Evolutionary conservation across 495 filamentous ascomycete species (phyloP), one percentile per base, ranked within the genome.

Genomic region (Cryomyces antarcticus): DNA sequence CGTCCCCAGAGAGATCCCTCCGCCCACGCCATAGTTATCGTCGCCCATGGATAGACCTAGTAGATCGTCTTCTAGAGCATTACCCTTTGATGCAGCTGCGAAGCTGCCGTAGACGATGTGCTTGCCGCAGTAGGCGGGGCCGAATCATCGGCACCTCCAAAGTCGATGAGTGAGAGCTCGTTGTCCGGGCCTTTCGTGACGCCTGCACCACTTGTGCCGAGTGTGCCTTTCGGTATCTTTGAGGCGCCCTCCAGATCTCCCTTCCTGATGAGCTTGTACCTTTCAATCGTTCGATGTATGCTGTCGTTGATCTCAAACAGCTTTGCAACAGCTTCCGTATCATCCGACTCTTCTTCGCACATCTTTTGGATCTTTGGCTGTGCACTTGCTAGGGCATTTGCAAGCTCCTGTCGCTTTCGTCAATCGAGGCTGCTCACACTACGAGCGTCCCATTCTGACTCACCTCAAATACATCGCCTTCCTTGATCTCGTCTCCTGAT

Each of bases 301-400:
- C 85, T 93, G 57, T 97, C 92, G 55, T 96, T 96, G 48, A 97
- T 94, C 58, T 97, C 85, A 34, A 96, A 66, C 28, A 97, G 62
- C 62, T 96, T 95, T 37, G 82, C 80, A 7, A 97, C 89, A 11
- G 89, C 89, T 61, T 95, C 92, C 39, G 82, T 73, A 54, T 97
- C 89, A 35, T 96, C 89, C 10, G 83, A 93, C 55, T 97, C 89
- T 54, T 96, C 89, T 56, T 97, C 92, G 56, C 92, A 94, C 87
- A 97, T 97, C 63, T 79, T 93, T 53, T 94, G 86, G 44, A 96
- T 97, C 64, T 97, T 96, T 1, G 89, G 92, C 42, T 96, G 92
- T 7, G 89, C 92, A 50, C 82, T 94, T 57, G 82, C 82, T 30
- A 97, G 65, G 4, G 89, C 77, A 52, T 77, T 80, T n/a, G 85